Evolutionary conservation across 768 basidiomycete species (phyloP).

Genomic region (Leccinum disarticulatum): DNA sequence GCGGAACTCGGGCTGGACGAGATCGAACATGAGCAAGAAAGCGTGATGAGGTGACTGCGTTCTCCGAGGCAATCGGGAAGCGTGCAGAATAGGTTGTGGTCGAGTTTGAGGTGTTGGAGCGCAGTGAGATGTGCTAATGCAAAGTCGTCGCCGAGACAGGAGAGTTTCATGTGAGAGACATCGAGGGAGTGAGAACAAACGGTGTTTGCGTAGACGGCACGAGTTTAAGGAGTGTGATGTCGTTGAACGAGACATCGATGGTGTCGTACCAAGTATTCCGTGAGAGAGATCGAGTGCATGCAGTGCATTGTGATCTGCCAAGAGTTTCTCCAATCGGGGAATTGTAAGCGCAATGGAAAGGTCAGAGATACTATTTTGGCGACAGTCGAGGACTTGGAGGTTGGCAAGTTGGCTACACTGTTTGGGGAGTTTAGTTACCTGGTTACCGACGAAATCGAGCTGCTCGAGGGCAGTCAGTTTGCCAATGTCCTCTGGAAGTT

Average conservation of each 20-base stretch:
- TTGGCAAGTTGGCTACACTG: slow-evolving; percentile 54
- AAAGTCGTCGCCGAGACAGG: slow-evolving; percentile 66
- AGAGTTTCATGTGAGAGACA: slow-evolving; percentile 85
- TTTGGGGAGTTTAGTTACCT: slow-evolving; percentile 68
- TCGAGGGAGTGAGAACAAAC: slow-evolving; percentile 76
- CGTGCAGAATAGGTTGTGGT: slow-evolving; percentile 82
- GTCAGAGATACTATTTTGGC: slow-evolving; percentile 82
- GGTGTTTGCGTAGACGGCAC: slow-evolving; percentile 46
- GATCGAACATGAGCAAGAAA: slow-evolving; percentile 94
- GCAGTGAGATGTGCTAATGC: slow-evolving; percentile 71
- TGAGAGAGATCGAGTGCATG: slow-evolving; percentile 78
- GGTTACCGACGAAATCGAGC: slow-evolving; percentile 85
- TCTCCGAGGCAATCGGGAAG: slow-evolving; percentile 84
- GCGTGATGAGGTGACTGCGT: slow-evolving; percentile 62
- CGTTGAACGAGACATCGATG: slow-evolving; percentile 83
- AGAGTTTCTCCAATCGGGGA: slow-evolving; percentile 63
- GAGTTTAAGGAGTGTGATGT: slow-evolving; percentile 77
- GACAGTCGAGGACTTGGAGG: slow-evolving; percentile 75
- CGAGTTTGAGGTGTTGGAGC: slow-evolving; percentile 69
- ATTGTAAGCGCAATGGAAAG: slow-evolving; percentile 66
- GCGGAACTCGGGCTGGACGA: slow-evolving; percentile 86
- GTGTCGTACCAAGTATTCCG: slow-evolving; percentile 56
- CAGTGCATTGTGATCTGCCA: slow-evolving; percentile 81
- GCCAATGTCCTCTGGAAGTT: slow-evolving; percentile 80
- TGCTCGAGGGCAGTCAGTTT: slow-evolving; percentile 64